Evolutionary conservation across 2,329 filamentous ascomycete genomes (phyloP), one percentile per base, ranked within the genome.

Genomic region (Amesomyces nigricolor): DNA sequence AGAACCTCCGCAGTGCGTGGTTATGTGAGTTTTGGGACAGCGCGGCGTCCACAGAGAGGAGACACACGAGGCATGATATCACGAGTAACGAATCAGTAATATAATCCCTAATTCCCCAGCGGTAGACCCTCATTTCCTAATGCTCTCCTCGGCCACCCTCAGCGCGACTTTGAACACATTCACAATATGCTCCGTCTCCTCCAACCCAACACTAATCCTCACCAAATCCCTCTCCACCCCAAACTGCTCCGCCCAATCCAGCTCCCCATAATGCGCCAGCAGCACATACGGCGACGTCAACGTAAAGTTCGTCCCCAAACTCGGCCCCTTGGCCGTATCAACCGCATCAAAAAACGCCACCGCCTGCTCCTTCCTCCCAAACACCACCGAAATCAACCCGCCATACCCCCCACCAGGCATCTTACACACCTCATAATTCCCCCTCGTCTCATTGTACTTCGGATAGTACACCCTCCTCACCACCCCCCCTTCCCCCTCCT

Each of bases 241-340:
- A 68, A 87, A 92, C 57, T 85, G 77, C 26, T 80, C 83, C 43
- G 88, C 89, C 94, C 94, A 99, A n/a, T 91, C 86, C 42, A 97
- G 71, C 75, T 99, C 94, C 45, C 81, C 78, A 66, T 94, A 99
- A 71, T 99, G 94, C 4, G 94, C 94, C 32, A 99, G 72, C 35
- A 99, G 75, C 19, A 94, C 90, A 69, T 96, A 99, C 0, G 94
- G 94, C 47, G 87, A 95, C 55, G 87, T 87, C 38, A 99, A 76
- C 0, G 94, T 97, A 69, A 99, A 99, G 71, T 99, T 99, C 0
- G 94, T 97, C 2, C 94, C 94, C 48, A 99, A 75, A 71, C 91
- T 96, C 0, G 94, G 94, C 0, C 94, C 94, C 71, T 99, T 99
- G 39, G 90, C 85, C 1, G 91, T 94, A 59, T 95, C 84, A 14